Conservation (phyloP, 352 stramenopile species). For the Pseudoperonospora humuli region DNA sequence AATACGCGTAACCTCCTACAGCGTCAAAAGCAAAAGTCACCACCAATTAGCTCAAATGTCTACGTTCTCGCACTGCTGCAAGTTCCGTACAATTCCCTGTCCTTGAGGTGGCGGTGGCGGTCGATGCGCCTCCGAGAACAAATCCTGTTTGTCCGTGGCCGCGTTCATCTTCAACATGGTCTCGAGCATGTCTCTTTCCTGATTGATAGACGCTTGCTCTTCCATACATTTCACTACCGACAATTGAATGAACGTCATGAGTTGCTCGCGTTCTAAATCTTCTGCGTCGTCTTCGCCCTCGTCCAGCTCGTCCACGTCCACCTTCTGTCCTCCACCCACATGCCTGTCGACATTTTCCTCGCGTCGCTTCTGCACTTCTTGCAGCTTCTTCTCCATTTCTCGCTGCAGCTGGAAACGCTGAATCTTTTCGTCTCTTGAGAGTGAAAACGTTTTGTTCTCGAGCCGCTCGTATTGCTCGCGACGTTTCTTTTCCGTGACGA, state of each 20-base stretch:
- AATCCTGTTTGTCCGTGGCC: conserved; percentile 39
- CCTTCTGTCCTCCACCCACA: conserved; percentile 5
- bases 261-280: conserved; percentile 73
- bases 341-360: conserved; percentile 20
- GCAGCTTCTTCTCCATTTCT: conserved; percentile 65
- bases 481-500: conserved; percentile 62
- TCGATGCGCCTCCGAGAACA: conserved; percentile 65
- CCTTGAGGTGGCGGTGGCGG: conserved; percentile 48
- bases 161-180: conserved; percentile 81
- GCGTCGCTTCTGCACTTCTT: conserved; percentile 41
- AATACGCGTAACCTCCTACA: conserved; percentile 76
- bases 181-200: conserved; percentile 82
- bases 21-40: conserved; percentile 2
- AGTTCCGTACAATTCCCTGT: conserved; percentile 66
- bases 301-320: conserved; percentile 23
- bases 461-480: conserved; percentile 72
- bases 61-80: background rate
- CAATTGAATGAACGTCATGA: conserved; percentile 77
- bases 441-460: conserved; percentile 53
- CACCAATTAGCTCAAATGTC: background rate
- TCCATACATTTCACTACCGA: conserved; percentile 71
- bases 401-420: conserved; percentile 72
- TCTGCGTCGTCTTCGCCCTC: conserved; percentile 56
- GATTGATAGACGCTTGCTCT: conserved; percentile 62
- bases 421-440: conserved; percentile 75